Conservation (phyloP, 805 yeast species). For the Pichia phayaonensis region DNA sequence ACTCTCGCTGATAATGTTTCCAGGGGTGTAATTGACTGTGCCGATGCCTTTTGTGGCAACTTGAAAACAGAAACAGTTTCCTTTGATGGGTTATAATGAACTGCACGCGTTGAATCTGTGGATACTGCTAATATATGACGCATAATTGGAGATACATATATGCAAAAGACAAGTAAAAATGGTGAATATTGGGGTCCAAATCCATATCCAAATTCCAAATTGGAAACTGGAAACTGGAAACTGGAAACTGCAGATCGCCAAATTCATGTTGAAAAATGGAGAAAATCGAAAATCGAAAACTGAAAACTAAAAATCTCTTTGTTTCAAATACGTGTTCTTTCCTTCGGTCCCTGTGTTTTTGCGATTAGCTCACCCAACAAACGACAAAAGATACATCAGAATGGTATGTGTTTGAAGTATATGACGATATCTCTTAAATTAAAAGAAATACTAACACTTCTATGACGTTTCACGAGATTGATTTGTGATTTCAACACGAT, state of each 20-base stretch:
- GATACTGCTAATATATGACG: neutral
- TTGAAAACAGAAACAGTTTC: neutral
- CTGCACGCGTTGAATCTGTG: neutral
- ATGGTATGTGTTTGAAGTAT: neutral
- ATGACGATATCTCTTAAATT: neutral
- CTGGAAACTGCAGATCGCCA: neutral
- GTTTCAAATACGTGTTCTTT: neutral
- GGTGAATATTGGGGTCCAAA: no score
- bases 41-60: neutral
- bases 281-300: neutral
- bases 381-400: neutral
- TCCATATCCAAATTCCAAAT: neutral
- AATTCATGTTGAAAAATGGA: neutral
- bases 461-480: neutral
- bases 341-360: neutral
- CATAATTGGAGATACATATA: neutral
- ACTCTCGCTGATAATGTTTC: neutral
- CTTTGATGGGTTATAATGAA: neutral
- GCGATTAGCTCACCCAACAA: neutral
- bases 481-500: neutral
- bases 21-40: neutral
- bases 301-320: neutral
- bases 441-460: neutral
- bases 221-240: no score
- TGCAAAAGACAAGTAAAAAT: no score